These are phyloP conservation scores for Hericium erinaceus DNA, from an alignment of 768 basidiomycete genomes.

Conservation along the genomic window DNA sequence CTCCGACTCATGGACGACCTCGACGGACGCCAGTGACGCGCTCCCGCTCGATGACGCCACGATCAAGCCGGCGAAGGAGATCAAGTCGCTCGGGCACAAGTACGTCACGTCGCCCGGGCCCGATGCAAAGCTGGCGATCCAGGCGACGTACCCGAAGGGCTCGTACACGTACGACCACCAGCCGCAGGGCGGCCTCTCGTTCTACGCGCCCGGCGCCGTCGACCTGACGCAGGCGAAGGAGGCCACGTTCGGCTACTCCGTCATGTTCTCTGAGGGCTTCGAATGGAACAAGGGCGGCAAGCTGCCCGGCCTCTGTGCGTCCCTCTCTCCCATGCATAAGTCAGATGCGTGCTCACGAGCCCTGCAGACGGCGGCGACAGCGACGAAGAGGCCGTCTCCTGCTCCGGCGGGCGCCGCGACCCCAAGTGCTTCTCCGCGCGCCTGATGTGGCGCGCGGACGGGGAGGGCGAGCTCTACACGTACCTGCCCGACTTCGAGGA, in stretches of 20 bases:
- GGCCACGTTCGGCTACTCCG: conserved; percentile 51
- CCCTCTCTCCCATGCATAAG: neutral
- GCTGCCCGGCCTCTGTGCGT: conserved; percentile 61
- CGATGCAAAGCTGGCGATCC: conserved; percentile 15
- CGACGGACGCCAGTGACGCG: conserved; percentile 8
- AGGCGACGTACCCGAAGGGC: conserved; percentile 29
- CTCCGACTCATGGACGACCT: conserved; percentile 19
- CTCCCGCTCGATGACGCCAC: conserved; percentile 21
- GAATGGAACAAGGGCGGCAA: conserved; percentile 64
- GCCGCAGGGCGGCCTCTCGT: conserved; percentile 54
- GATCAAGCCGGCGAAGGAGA: conserved; percentile 16
- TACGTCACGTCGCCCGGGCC: conserved; percentile 19
- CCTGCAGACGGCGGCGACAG: conserved; percentile 45
- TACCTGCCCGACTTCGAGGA: conserved; percentile 46
- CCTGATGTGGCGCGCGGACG: conserved; percentile 59
- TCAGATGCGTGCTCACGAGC: conserved; percentile 1
- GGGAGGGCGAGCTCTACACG: conserved; percentile 59
- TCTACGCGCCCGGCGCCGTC: conserved; percentile 56
- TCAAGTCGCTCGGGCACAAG: conserved; percentile 17
- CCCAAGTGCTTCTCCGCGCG: conserved; percentile 53
- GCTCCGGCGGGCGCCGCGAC: conserved; percentile 57
- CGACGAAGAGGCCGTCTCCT: conserved; percentile 36
- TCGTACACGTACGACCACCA: conserved; percentile 41
- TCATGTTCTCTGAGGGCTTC: conserved; percentile 55
- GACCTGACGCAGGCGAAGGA: conserved; percentile 56